Conservation (phyloP, 208 protist genomes). For the Phytomonas sp. region DNA sequence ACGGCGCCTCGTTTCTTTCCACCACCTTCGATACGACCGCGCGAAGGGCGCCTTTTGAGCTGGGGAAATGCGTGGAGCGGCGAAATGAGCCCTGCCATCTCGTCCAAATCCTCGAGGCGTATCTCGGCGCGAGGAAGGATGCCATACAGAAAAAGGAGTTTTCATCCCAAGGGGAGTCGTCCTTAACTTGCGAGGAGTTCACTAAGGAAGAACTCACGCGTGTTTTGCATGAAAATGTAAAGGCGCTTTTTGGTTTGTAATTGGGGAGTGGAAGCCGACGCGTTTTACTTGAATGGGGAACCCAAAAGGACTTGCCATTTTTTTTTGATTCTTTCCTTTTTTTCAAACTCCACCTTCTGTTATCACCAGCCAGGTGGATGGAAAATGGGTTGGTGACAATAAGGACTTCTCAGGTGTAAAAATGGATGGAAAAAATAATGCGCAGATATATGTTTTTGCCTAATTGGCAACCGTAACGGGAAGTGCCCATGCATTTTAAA, state of each 20-base stretch:
- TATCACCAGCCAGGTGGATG: background rate
- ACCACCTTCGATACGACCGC: conserved; percentile 51
- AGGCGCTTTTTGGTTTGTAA: conserved; percentile 29
- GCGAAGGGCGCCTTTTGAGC: conserved; percentile 54
- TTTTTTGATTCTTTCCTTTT: conserved; percentile 9
- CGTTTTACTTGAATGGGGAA: background rate
- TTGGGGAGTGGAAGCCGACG: background rate
- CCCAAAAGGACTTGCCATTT: conserved; percentile 8
- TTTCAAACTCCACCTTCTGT: background rate
- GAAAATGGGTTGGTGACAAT: background rate
- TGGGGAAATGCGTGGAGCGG: conserved; percentile 66
- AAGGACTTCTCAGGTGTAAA: background rate
- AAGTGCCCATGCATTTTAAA: no score
- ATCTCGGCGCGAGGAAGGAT: conserved; percentile 26
- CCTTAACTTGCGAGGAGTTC: conserved; percentile 7
- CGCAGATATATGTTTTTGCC: no score
- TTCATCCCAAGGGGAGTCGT: background rate
- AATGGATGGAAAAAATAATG: background rate
- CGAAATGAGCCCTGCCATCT: conserved; percentile 88
- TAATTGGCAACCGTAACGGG: no score
- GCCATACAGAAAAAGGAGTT: background rate
- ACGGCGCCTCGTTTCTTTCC: conserved; percentile 53
- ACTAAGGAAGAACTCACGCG: conserved; percentile 27
- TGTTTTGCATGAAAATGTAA: conserved; percentile 36
- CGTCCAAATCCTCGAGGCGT: conserved; percentile 70